Evolutionary conservation across 257 asterid genomes (phyloP), one percentile per base, ranked within the genome.

Genomic region (Solanum chilense): DNA sequence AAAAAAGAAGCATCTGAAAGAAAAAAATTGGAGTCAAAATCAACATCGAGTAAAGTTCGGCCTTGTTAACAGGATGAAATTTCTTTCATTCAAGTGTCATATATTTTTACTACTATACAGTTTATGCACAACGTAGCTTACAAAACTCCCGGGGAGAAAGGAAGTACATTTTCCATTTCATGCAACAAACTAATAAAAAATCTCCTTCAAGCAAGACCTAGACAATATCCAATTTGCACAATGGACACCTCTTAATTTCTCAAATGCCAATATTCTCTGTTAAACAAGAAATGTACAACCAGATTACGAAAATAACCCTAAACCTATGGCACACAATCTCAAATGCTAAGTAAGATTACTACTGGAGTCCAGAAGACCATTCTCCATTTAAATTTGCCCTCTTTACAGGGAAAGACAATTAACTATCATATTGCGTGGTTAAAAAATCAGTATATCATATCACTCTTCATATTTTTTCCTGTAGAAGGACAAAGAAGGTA

Each of bases 1-100:
- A 84, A 91, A 95, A 95, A 95, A 97, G 91, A 90, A 94, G 93
- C 98, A 95, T 91, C 99, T 97, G 96, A 71, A 89, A 91, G 85
- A 39, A 89, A 75, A 85, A 44, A 80, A 33, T 23, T 16, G 39
- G 49, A 49, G 52, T 60, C 66, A 52, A 73, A 33, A 86, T 86
- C 82, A 86, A 49, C 29, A 49, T 16, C 7, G 5, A 80, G 85
- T 64, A 80, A 80, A 49, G 10, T 49, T 47, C 9, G 45, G 69
- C 41, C 41, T 80, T 80, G 20, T 3, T 80, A 80, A 31, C 85
- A 80, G 12, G 68, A 80, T 80, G 45, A 80, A 80, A 49, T 80
- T 80, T 80, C 68, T 80, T 80, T 80, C 84, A 80, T 49, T 80
- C 66, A 47, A 49, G 44, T 42, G 23, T 18, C 85, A 29, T 49